Evolutionary conservation across 1,139 yeast genomes (phyloP).

Genomic region (Debaryomyces udenii): DNA sequence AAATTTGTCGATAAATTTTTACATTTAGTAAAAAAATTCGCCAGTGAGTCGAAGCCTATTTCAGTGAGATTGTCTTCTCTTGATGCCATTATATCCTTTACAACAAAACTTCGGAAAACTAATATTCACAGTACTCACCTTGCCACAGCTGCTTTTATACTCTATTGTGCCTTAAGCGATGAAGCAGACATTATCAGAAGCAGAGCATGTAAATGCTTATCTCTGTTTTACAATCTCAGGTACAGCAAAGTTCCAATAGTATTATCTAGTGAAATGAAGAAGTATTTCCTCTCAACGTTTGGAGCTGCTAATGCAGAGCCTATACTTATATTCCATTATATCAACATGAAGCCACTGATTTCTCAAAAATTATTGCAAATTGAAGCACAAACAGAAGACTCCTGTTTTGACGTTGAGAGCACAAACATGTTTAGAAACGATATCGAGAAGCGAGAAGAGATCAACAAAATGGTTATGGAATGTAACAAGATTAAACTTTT

Average conservation of each 20-base stretch:
- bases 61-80: conserved; percentile 53
- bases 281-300: conserved; percentile 2
- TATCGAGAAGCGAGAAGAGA: conserved; percentile 12
- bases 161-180: conserved; percentile 38
- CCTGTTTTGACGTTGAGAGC: conserved; percentile 37
- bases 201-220: conserved; percentile 36
- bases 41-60: conserved; percentile 47
- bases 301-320: not conserved
- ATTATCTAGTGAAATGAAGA: not conserved
- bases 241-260: conserved; percentile 10
- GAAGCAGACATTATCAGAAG: conserved; percentile 59
- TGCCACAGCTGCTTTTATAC: conserved; percentile 17
- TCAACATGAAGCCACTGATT: conserved; percentile 7
- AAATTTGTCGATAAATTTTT: conserved; percentile 18
- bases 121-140: conserved; percentile 8
- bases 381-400: conserved; percentile 5
- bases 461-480: conserved; percentile 11
- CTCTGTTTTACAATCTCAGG: conserved; percentile 22
- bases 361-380: conserved; percentile 7
- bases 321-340: conserved; percentile 7
- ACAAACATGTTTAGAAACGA: conserved; percentile 33
- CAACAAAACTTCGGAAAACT: conserved; percentile 9
- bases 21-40: conserved; percentile 26
- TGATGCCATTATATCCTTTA: conserved; percentile 41
- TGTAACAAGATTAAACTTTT: not conserved